phyloP scores from a whole-genome alignment of 768 basidiomycete genomes.

The Podaxis sp. region DNA sequence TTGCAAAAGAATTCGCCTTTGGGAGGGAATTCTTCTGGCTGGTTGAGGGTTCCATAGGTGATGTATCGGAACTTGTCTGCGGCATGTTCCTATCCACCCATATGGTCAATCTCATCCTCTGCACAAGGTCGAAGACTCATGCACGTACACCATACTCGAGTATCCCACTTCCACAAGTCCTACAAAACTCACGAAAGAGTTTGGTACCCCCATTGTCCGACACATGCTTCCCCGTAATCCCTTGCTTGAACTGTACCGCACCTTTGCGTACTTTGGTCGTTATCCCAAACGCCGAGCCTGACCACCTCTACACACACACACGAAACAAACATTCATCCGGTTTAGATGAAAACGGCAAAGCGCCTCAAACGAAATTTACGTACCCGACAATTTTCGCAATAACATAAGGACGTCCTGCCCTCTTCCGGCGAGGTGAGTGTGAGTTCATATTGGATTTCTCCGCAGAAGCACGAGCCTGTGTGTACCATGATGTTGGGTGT shows the following conservation, averaged over 20 bases:
- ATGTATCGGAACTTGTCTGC: conserved; percentile 14
- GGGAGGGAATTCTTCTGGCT: conserved; percentile 13
- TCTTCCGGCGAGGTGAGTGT: conserved; percentile 11
- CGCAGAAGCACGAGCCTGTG: conserved; percentile 16
- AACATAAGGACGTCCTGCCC: conserved; percentile 15
- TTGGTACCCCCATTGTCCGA: conserved; percentile 13
- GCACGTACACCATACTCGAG: conserved; percentile 15
- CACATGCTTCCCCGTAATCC: conserved; percentile 13
- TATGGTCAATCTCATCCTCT: background rate
- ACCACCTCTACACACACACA: conserved; percentile 13
- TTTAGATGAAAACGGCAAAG: background rate
- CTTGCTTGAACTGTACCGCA: conserved; percentile 11
- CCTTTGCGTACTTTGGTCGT: conserved; percentile 14
- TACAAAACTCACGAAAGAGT: conserved; percentile 16
- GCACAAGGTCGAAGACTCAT: background rate
- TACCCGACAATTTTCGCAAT: conserved; percentile 17
- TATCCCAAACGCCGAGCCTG: conserved; percentile 17
- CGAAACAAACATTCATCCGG: background rate
- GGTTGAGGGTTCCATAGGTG: conserved; percentile 14
- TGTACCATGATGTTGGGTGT: background rate
- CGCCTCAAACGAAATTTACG: background rate
- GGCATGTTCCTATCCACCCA: conserved; percentile 12
- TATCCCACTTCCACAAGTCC: conserved; percentile 15
- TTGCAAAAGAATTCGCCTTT: conserved; percentile 17
- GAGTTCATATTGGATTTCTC: conserved; percentile 13